A percentile compares a stretch with the other conserved stretches of the same genome.
Evolutionary conservation across 2,329 filamentous ascomycete species (phyloP).

Genomic region (Fusarium clavum): DNA sequence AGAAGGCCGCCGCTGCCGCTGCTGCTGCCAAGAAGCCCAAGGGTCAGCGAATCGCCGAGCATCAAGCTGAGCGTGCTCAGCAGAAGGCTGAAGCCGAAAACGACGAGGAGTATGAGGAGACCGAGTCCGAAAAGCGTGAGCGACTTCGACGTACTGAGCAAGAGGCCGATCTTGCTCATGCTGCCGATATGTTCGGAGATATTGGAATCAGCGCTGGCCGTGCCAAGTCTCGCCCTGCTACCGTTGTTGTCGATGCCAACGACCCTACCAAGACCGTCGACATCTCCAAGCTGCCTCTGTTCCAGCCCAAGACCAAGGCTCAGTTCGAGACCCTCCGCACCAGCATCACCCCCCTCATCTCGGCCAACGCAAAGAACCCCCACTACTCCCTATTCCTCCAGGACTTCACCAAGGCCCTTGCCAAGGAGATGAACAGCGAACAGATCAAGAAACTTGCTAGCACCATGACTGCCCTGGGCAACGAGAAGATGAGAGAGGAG

Average conservation of each 20-base stretch:
- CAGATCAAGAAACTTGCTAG: constrained; percentile 98
- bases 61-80: constrained; percentile 70
- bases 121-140: constrained; percentile 76
- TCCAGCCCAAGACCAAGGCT: constrained; percentile 88
- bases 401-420: constrained; percentile 88
- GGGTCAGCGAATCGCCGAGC: constrained; percentile 85
- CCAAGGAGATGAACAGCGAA: constrained; percentile 87
- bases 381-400: constrained; percentile 92
- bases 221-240: constrained; percentile 73
- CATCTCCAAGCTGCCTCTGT: constrained; percentile 81
- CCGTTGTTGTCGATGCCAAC: constrained; percentile 75
- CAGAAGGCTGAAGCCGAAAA: constrained; percentile 64
- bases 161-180: constrained; percentile 88
- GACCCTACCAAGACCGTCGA: constrained; percentile 86
- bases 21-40: constrained; percentile 93
- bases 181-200: constrained; percentile 88
- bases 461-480: constrained; percentile 86
- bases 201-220: constrained; percentile 75
- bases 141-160: constrained; percentile 84
- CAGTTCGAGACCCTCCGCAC: constrained; percentile 86
- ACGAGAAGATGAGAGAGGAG: constrained; percentile 99
- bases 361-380: constrained; percentile 82
- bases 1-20: constrained; percentile 88
- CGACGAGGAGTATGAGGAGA: constrained; percentile 76
- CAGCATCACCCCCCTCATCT: constrained; percentile 82